Evolutionary conservation across 495 filamentous ascomycete species (phyloP), one percentile per base, ranked within the genome.

Genomic region (Xylaria longipes): DNA sequence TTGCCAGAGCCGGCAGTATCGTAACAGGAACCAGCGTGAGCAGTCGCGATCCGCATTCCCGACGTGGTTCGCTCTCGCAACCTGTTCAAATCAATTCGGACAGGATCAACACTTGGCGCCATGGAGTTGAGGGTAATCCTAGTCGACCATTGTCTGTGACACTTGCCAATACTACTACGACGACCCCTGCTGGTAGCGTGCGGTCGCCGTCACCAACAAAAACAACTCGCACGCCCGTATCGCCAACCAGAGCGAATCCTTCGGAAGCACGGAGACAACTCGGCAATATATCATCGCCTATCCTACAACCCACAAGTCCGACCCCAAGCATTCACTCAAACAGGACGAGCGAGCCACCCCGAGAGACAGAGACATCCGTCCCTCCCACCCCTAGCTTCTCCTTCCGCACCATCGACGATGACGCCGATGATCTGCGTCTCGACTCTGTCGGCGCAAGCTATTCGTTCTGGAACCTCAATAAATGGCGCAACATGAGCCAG

Each of bases 41-140:
- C 74, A 85, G 82, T 72, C 78, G 80, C 50, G 77, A 77, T 67
- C 80, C 79, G 9, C 84, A 89, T 79, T 82, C 91, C 76, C 75
- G 90, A 29, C 79, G 87, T 5, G 87, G 87, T 20, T 90, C 87
- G 1, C 74, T 87, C 31, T 79, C 64, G 15, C 72, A 75, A 46
- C 75, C 76, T 66, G 81, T 73, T 57, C 75, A 89, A 80, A 74
- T 89, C 85, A 91, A 89, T 5, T 90, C 91, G 8, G 95, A 98
- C 72, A 87, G 93, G n/a, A 97, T 98, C 68, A 86, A 97, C 46
- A 93, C 89, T 65, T 98, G 95, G 95, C 91, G 95, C 17, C 93
- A 95, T 75, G 93, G 91, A 41, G 86, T 94, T 68, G 89, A 85
- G 50, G 77, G 75, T 20, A 71, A 80, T 25, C 74, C 79, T 1